Percentiles rank a stretch among this genome's conserved stretches.
phyloP scores from a whole-genome alignment of 2,329 filamentous ascomycete species.

The Diaporthe sp. region DNA sequence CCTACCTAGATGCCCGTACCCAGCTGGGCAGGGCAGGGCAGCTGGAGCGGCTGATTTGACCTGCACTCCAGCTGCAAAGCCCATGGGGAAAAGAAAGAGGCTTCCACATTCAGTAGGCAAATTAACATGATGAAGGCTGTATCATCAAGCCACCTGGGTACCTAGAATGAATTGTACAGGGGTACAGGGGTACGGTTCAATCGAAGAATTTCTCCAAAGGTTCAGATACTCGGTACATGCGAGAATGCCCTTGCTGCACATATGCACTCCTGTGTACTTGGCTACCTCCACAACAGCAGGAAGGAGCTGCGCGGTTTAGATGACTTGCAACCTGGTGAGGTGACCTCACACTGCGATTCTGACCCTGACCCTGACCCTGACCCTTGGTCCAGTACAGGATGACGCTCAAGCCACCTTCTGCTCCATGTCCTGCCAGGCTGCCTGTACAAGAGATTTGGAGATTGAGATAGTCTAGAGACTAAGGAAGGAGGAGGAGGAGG shows the following conservation, averaged over 20 bases:
- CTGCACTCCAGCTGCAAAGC: background rate
- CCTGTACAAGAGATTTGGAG: background rate
- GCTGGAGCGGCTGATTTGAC: background rate
- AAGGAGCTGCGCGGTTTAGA: background rate
- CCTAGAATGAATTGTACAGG: background rate
- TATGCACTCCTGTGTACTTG: background rate
- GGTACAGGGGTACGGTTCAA: background rate
- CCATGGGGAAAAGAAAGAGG: background rate
- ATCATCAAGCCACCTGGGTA: too few relatives aligned
- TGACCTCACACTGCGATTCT: background rate
- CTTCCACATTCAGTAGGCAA: background rate
- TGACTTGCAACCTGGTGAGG: too few relatives aligned
- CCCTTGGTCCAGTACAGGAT: background rate
- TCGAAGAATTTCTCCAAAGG: background rate
- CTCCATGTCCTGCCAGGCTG: background rate
- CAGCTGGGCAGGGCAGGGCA: background rate
- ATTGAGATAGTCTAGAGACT: background rate
- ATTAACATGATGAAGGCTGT: background rate
- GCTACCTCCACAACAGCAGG: background rate
- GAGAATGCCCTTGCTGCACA: background rate
- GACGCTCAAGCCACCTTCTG: background rate
- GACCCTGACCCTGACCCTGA: conserved; percentile 1
- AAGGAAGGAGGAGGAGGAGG: background rate
- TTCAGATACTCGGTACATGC: background rate
- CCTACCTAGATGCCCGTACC: background rate